These are phyloP conservation scores for Fagus sylvatica DNA, from an alignment of 306 rosid species.

Conservation along the genomic window DNA sequence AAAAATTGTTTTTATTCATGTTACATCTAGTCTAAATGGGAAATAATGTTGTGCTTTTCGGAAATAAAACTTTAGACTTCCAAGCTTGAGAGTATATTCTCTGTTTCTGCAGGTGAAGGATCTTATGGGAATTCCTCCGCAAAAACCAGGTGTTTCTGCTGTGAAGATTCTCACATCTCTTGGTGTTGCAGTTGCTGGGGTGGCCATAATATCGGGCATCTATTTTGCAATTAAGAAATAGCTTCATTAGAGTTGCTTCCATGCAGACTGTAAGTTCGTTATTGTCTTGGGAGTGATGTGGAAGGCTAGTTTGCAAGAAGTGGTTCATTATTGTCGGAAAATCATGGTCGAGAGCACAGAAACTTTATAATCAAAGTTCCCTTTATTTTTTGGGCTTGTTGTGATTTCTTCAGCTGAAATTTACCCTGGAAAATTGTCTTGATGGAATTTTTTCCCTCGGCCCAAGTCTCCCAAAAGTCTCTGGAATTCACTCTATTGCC, in stretches of 20 bases:
- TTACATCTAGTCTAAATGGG: not conserved
- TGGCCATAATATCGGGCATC: conserved; percentile 74
- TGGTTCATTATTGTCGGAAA: not conserved
- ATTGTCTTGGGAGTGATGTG: not conserved
- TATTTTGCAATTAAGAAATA: conserved; percentile 68
- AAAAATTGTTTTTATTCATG: conserved; percentile 3
- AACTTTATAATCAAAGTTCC: not conserved
- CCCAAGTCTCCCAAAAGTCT: not conserved
- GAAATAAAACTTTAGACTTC: not conserved
- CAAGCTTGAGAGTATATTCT: conserved; percentile 4
- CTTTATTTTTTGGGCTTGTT: not conserved
- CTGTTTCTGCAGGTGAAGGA: conserved; percentile 61
- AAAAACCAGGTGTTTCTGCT: conserved; percentile 37
- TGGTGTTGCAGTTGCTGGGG: conserved; percentile 70
- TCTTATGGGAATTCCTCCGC: conserved; percentile 63
- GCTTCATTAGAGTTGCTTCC: not conserved
- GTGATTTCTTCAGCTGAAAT: not conserved
- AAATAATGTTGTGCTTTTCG: not conserved
- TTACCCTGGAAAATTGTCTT: not conserved
- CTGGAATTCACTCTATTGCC: not conserved
- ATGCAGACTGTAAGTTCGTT: not conserved
- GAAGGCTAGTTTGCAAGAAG: not conserved
- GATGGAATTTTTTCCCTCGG: not conserved
- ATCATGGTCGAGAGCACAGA: not conserved
- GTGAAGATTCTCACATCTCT: conserved; percentile 46